A percentile compares a stretch with the other conserved stretches of the same genome.
Evolutionary conservation across 305 asterid species (phyloP).

Genomic region (Ajuga reptans): DNA sequence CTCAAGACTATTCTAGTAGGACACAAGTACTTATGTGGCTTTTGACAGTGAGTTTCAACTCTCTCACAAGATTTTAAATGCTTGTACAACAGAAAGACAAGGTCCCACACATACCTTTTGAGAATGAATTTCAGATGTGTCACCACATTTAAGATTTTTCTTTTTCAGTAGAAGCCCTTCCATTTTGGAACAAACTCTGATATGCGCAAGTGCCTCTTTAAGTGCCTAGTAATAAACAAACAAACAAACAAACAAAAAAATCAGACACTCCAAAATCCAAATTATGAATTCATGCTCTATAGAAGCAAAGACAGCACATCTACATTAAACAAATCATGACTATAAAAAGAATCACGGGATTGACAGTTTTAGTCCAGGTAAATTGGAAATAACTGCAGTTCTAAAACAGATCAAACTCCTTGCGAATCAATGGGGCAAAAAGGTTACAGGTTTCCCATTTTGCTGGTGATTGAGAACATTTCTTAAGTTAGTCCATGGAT

Average conservation of each 20-base stretch:
- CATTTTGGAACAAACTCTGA: slow-evolving; percentile 77
- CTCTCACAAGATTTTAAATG: background rate
- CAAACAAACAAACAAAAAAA: background rate
- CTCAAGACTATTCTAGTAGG: background rate
- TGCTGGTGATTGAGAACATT: background rate
- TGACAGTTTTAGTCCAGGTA: background rate
- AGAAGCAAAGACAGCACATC: slow-evolving; percentile 9
- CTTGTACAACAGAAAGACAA: background rate
- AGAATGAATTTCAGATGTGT: slow-evolving; percentile 71
- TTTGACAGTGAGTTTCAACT: slow-evolving; percentile 2
- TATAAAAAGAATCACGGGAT: background rate
- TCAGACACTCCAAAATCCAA: slow-evolving; percentile 13
- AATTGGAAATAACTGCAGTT: too few species aligned
- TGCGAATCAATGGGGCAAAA: background rate
- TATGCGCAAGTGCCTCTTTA: slow-evolving; percentile 71
- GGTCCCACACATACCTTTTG: slow-evolving; percentile 55
- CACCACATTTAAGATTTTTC: slow-evolving; percentile 65
- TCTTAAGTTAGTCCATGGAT: background rate
- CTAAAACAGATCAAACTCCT: background rate
- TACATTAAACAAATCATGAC: background rate
- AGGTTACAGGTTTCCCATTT: background rate
- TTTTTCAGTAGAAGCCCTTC: slow-evolving; percentile 83
- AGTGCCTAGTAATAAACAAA: slow-evolving; percentile 47
- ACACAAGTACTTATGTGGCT: background rate
- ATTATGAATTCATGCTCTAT: slow-evolving; percentile 19